Percentiles rank a stretch among this genome's conserved stretches.
Evolutionary conservation across 129 eudicot species (phyloP).

Genomic region (Pulicaria dysenterica): DNA sequence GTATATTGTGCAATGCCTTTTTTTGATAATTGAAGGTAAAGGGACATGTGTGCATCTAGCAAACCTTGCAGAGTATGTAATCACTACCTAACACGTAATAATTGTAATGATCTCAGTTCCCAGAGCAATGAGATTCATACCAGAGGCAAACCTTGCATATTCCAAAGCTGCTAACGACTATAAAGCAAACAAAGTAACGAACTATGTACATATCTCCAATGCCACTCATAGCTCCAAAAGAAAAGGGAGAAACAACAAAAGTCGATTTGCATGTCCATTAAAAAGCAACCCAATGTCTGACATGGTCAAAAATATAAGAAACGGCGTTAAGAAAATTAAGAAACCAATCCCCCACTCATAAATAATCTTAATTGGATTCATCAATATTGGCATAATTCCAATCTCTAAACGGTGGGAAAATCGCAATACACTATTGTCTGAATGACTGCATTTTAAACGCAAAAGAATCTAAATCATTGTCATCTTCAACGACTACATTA

Average conservation of each 20-base stretch:
- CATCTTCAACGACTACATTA: neutral
- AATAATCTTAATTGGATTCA: neutral
- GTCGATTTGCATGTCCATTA: neutral
- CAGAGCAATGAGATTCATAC: neutral
- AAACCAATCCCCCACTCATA: neutral
- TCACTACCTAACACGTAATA: no score
- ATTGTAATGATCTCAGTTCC: neutral
- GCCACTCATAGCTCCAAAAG: neutral
- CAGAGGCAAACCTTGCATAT: neutral
- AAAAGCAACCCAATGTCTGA: slow-evolving; percentile 4
- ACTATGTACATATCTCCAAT: neutral
- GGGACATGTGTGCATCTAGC: no score
- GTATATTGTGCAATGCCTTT: no score
- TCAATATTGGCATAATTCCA: neutral
- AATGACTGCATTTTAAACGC: neutral
- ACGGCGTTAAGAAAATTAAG: neutral
- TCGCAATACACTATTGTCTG: neutral
- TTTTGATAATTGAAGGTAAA: no score
- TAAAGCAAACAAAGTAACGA: neutral
- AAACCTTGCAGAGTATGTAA: no score
- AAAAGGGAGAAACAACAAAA: neutral
- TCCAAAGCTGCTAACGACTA: neutral
- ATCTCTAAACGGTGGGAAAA: neutral
- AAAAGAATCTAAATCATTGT: neutral
- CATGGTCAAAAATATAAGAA: neutral